phyloP scores from a whole-genome alignment of 768 basidiomycete genomes.

The Fomitopsis pulvina region DNA sequence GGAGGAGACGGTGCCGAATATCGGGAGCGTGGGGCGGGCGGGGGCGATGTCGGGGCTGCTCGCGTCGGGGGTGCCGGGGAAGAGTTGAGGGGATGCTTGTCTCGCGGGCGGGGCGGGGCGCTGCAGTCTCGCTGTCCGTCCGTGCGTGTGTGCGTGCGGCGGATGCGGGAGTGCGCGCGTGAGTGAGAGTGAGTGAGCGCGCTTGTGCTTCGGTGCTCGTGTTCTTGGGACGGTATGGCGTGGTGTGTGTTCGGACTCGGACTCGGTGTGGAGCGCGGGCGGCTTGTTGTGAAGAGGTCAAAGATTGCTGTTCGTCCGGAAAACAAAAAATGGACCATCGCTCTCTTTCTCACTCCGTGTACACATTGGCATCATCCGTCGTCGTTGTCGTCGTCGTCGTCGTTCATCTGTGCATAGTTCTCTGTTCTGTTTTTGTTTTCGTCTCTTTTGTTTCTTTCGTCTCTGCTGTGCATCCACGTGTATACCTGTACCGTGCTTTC shows the following conservation, averaged over 20 bases:
- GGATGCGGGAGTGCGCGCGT: conserved; percentile 1
- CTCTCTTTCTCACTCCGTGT: background rate
- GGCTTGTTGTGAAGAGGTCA: no score
- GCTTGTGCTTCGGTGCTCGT: background rate
- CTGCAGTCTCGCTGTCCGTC: conserved; percentile 18
- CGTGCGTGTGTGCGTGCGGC: conserved; percentile 13
- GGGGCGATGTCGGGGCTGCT: conserved; percentile 9
- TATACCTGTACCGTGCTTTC: background rate
- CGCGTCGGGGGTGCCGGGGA: background rate
- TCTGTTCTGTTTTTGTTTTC: no score
- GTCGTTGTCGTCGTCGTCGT: background rate
- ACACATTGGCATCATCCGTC: background rate
- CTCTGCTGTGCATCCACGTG: background rate
- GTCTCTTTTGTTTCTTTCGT: background rate
- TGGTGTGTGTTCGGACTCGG: background rate
- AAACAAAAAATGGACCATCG: no score
- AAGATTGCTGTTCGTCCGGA: no score
- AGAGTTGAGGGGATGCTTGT: background rate
- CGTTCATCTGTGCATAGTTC: background rate
- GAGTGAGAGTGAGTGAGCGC: no score
- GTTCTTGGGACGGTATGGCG: no score
- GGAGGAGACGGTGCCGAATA: conserved; percentile 19
- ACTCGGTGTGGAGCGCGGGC: background rate
- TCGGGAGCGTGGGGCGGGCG: conserved; percentile 16
- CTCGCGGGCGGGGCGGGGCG: conserved; percentile 4